Evolutionary conservation across 495 filamentous ascomycete genomes (phyloP).

Genomic region (Sporormia fimetaria): DNA sequence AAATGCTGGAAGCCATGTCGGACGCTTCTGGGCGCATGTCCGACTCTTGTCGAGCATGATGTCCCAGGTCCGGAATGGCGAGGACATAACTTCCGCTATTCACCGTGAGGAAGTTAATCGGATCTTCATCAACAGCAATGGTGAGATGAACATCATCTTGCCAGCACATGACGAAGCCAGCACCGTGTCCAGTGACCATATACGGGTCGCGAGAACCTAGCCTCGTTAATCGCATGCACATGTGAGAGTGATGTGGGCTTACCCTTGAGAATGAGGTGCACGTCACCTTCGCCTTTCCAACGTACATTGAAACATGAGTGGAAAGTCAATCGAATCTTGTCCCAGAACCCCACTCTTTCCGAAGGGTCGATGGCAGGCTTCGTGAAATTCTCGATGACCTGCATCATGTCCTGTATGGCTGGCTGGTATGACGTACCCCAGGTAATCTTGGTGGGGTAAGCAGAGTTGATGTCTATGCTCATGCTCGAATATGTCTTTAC

Average conservation of each 20-base stretch:
- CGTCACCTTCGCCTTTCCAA: conserved; percentile 93
- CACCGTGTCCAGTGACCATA: conserved; percentile 79
- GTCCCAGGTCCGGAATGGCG: conserved; percentile 85
- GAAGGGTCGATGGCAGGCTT: conserved; percentile 90
- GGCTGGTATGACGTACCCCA: conserved; percentile 98
- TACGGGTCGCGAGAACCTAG: conserved; percentile 82
- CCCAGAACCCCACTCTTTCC: conserved; percentile 93
- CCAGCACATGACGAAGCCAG: conserved; percentile 96
- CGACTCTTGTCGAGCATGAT: conserved; percentile 56
- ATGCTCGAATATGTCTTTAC: conserved; percentile 97
- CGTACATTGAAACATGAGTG: conserved; percentile 82
- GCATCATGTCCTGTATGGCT: conserved; percentile 99
- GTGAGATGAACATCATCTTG: conserved; percentile 82
- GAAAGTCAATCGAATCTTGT: conserved; percentile 90
- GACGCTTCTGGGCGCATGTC: too few relatives aligned
- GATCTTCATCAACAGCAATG: conserved; percentile 69
- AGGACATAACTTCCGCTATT: conserved; percentile 89
- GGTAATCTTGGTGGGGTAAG: conserved; percentile 79
- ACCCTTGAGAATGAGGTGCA: conserved; percentile 88
- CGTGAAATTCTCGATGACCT: conserved; percentile 94
- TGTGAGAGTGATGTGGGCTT: conserved; percentile 14
- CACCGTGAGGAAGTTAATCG: conserved; percentile 86
- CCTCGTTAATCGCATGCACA: background rate
- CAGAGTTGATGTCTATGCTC: conserved; percentile 80
- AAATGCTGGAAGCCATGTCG: conserved; percentile 51